Percentiles rank a stretch among this genome's conserved stretches.
Evolutionary conservation across 208 protist genomes (phyloP).

Genomic region (Trichomonas gallinae): DNA sequence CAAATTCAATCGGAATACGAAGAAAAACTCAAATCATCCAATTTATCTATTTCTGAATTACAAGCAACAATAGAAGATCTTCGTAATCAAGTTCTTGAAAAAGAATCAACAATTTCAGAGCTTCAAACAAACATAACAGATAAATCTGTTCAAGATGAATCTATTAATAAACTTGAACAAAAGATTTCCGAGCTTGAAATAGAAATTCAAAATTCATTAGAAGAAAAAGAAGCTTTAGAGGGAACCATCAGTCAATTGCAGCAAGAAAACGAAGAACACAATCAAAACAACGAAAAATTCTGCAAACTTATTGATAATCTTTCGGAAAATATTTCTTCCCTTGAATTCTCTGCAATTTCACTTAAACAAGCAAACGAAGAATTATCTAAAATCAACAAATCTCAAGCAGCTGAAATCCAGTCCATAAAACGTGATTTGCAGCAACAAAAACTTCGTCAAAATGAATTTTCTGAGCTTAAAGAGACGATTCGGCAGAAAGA

Average conservation of each 20-base stretch:
- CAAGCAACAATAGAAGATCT: not conserved
- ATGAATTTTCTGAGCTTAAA: not conserved
- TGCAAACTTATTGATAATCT: not conserved
- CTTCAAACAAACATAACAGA: not conserved
- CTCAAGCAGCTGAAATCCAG: not conserved
- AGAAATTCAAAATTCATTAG: not conserved
- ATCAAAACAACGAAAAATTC: not conserved
- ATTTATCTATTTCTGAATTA: not conserved
- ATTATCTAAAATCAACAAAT: not conserved
- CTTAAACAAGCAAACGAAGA: not conserved
- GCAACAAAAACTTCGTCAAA: not conserved
- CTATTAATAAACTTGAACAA: not conserved
- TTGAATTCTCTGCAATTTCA: not conserved
- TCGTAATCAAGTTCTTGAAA: not conserved
- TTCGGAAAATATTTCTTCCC: not conserved
- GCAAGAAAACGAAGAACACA: too few species aligned
- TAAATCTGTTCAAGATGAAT: not conserved
- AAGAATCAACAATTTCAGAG: not conserved
- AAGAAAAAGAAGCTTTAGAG: not conserved
- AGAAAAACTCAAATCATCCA: not conserved
- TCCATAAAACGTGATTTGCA: not conserved
- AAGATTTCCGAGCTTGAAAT: not conserved
- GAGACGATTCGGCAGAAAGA: not conserved
- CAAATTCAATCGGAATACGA: not conserved
- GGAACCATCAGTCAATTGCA: not conserved